phyloP scores from a whole-genome alignment of 768 basidiomycete genomes.

The Tulasnella sp. region DNA sequence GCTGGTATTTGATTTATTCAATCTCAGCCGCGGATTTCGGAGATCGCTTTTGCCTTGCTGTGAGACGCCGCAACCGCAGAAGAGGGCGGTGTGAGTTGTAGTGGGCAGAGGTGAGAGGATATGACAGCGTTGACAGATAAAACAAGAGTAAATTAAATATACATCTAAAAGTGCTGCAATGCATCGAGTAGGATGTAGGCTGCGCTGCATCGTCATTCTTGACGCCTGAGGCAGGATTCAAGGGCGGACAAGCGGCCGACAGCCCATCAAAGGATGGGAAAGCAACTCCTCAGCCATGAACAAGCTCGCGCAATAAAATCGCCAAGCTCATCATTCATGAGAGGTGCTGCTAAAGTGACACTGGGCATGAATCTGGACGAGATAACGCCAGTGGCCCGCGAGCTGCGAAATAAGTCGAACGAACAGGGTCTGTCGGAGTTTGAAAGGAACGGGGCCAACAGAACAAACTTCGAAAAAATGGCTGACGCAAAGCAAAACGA shows the following conservation, averaged over 20 bases:
- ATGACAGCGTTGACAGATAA: no score
- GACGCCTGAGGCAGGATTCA: no score
- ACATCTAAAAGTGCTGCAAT: no score
- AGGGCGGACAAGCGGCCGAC: no score
- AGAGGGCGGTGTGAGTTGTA: background rate
- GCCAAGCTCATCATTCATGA: no score
- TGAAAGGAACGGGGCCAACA: conserved; percentile 11
- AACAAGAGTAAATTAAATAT: no score
- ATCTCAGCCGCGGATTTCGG: background rate
- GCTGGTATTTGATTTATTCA: background rate
- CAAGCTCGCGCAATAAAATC: no score
- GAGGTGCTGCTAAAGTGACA: no score
- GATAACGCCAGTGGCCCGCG: background rate
- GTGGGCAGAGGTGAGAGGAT: background rate
- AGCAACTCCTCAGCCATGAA: no score
- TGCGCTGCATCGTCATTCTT: no score
- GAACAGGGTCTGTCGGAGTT: conserved; percentile 17
- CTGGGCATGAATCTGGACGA: background rate
- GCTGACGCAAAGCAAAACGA: conserved; percentile 8
- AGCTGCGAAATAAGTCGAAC: conserved; percentile 7
- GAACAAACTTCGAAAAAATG: conserved; percentile 19
- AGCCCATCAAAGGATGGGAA: no score
- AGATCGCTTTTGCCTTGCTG: background rate
- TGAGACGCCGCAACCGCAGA: background rate
- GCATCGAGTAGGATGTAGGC: no score